Evolutionary conservation across 768 basidiomycete genomes (phyloP).

Genomic region (Solioccasus polychromus): DNA sequence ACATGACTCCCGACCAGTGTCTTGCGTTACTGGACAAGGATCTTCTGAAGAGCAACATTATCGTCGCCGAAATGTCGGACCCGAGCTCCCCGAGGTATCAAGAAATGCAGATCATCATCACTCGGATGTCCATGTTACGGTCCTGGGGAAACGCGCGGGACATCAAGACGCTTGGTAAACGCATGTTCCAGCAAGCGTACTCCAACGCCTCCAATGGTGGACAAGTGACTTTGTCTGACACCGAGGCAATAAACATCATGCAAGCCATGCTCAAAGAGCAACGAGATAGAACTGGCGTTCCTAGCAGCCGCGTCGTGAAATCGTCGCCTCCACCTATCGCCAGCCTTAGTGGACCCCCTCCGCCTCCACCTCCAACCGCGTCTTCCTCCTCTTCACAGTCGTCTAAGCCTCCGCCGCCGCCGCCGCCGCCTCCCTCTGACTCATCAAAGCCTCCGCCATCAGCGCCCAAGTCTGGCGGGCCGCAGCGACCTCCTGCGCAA

Average conservation of each 20-base stretch:
- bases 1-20: constrained; percentile 52
- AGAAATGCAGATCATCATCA: constrained; percentile 38
- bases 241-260: constrained; percentile 31
- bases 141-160: constrained; percentile 75
- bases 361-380: constrained; percentile 18
- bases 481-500: constrained; percentile 12
- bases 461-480: constrained; percentile 2
- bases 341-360: constrained; percentile 18
- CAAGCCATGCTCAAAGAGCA: constrained; percentile 21
- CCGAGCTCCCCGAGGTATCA: not conserved
- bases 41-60: constrained; percentile 42
- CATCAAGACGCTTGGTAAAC: constrained; percentile 50
- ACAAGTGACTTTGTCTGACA: constrained; percentile 10
- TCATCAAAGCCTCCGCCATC: not conserved
- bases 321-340: constrained; percentile 15
- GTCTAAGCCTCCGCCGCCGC: constrained; percentile 21
- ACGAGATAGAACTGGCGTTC: constrained; percentile 15
- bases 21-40: constrained; percentile 49
- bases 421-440: constrained; percentile 7
- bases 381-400: constrained; percentile 16
- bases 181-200: constrained; percentile 44
- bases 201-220: constrained; percentile 19
- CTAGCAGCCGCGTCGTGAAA: not conserved
- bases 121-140: constrained; percentile 41
- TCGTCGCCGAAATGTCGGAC: constrained; percentile 33